A percentile compares a stretch with the other conserved stretches of the same genome.
phyloP scores from a whole-genome alignment of 345 rosid genomes.

The Murraya koenigii region DNA sequence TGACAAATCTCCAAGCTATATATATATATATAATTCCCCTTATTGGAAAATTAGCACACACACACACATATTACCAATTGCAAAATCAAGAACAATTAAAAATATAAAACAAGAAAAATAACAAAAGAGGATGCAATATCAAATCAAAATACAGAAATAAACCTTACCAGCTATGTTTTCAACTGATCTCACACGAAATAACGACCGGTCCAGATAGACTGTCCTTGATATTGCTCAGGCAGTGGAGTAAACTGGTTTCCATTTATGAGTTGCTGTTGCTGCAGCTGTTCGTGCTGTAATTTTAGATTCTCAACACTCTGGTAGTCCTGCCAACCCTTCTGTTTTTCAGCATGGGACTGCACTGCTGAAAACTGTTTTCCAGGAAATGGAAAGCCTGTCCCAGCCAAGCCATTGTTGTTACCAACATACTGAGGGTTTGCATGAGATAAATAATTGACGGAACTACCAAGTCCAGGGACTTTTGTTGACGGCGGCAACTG shows the following conservation, averaged over 20 bases:
- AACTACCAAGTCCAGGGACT: constrained; percentile 40
- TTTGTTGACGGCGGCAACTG: constrained; percentile 54
- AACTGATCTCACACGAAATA: constrained; percentile 75
- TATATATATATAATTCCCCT: neutral
- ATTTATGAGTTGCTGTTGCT: constrained; percentile 46
- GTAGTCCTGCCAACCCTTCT: constrained; percentile 51
- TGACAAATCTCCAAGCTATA: neutral
- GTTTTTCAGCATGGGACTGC: constrained; percentile 49
- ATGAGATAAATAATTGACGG: constrained; percentile 39
- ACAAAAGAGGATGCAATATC: constrained; percentile 10
- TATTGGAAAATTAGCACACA: no score
- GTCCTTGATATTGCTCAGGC: constrained; percentile 86
- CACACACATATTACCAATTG: no score
- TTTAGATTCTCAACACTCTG: constrained; percentile 43
- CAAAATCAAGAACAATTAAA: neutral
- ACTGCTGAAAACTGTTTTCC: constrained; percentile 61
- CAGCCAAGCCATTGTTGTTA: constrained; percentile 50
- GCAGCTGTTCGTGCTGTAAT: constrained; percentile 46
- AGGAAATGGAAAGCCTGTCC: constrained; percentile 78
- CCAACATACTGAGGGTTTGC: constrained; percentile 45
- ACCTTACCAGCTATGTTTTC: constrained; percentile 48
- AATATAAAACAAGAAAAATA: neutral
- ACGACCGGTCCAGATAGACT: constrained; percentile 68
- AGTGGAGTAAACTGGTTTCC: constrained; percentile 54
- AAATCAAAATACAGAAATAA: neutral